Base-by-base conservation (phyloP, 2,329 filamentous ascomycete genomes). In the Xylaria sp. region DNA sequence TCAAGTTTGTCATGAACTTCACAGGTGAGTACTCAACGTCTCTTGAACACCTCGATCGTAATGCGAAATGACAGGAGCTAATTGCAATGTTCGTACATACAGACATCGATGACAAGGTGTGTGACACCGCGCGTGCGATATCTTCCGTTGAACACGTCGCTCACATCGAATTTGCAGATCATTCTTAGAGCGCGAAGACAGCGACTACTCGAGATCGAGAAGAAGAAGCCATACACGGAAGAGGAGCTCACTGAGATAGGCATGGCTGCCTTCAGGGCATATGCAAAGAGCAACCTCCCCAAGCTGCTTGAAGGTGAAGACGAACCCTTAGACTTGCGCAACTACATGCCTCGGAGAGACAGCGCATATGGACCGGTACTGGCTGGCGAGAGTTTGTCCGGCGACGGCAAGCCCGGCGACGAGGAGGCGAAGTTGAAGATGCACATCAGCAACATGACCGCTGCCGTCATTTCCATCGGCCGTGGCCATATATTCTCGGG, bases 1-100 rank as follows among this genome's bases (percentile, higher is more conserved):
- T 96, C 66, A 85, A 87, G 61, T 96, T 95, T 76, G 90, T 96
- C 65, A 94, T 95, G 88, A 96, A 96, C 76, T 91, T 94, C 64
- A 96, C 92, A 54, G 63, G 63, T 63, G 19, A 52, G 54, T 13
- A 7, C 4, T 30, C 5, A 30, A 30, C 1, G 23, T 30, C 23
- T 6, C 23, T 30, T 30, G 23, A 30, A 5, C 4, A 30, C 23
- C 23, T 30, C 23, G 5, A 30, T 30, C 23, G 34, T 8, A 16
- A 42, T 52, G 3, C 19, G 39, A 49, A 42, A 34, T 39, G 52
- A 56, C 37, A 50, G 8, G 18, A 35, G 54, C 62, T 64, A 54
- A 64, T 42, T 34, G 23, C 9, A 16, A 2, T 34, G 13, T 44
- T 16, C 9, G 4, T 35, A 10, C 49, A 3, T 52, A 30, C 7